These are phyloP conservation scores for Ceratobasidium sp. DNA, from an alignment of 1,284 basidiomycete genomes.

Conservation along the genomic window DNA sequence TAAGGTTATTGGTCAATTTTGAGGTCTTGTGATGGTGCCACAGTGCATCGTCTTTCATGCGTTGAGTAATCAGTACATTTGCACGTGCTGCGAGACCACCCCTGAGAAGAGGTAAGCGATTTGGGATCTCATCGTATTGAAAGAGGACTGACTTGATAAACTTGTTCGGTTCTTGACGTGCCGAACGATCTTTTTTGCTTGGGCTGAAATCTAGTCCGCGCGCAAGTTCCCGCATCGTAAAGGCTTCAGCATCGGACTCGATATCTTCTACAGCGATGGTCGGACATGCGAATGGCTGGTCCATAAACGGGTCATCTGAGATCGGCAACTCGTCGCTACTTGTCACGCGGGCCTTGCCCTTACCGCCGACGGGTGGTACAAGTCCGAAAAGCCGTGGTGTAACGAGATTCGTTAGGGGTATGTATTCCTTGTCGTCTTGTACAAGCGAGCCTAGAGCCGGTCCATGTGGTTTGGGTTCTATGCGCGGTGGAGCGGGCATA, in stretches of 20 bases:
- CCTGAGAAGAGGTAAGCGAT: slow-evolving; percentile 26
- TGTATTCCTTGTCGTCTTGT: slow-evolving; percentile 11
- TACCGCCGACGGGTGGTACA: not conserved
- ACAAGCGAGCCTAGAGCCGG: not conserved
- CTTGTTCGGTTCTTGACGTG: slow-evolving; percentile 26
- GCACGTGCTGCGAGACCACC: slow-evolving; percentile 41
- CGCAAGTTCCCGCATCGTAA: slow-evolving; percentile 31
- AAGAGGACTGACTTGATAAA: slow-evolving; percentile 40
- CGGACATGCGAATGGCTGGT: slow-evolving; percentile 22
- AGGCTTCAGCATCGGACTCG: slow-evolving; percentile 28
- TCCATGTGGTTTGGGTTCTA: slow-evolving; percentile 9
- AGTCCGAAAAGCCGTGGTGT: slow-evolving; percentile 27
- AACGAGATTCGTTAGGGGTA: slow-evolving; percentile 32
- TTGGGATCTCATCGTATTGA: not conserved
- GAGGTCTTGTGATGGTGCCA: slow-evolving; percentile 42
- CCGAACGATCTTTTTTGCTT: slow-evolving; percentile 8
- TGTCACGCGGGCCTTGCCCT: slow-evolving; percentile 25
- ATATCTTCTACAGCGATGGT: not conserved
- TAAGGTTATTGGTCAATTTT: slow-evolving; percentile 33
- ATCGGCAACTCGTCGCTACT: slow-evolving; percentile 15
- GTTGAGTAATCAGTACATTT: slow-evolving; percentile 30
- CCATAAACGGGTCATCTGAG: slow-evolving; percentile 14
- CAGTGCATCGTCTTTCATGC: slow-evolving; percentile 37
- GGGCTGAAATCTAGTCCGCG: slow-evolving; percentile 16
- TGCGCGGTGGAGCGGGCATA: slow-evolving; percentile 34